A percentile compares a stretch with the other conserved stretches of the same genome.
Evolutionary conservation across 768 basidiomycete genomes (phyloP).

Genomic region (Leccinum boreale): DNA sequence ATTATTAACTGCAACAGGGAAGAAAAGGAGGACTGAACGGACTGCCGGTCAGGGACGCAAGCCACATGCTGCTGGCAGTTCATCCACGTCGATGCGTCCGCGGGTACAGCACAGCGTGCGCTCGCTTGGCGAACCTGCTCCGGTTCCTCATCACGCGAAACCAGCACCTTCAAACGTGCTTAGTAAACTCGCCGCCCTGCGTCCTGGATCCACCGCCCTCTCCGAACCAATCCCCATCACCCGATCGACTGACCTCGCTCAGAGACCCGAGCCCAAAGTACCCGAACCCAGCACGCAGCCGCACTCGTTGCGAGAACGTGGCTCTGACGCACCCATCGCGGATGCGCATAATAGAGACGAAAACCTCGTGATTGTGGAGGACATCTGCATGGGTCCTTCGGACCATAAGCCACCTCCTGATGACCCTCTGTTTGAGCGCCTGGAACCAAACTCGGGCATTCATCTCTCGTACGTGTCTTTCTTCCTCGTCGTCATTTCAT

Average conservation of each 20-base stretch:
- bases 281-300: conserved; percentile 2
- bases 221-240: conserved; percentile 26
- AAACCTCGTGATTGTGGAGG: conserved; percentile 67
- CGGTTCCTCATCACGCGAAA: conserved; percentile 19
- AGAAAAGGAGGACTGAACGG: conserved; percentile 47
- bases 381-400: conserved; percentile 72
- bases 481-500: conserved; percentile 13
- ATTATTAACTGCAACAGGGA: conserved; percentile 13
- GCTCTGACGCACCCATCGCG: background rate
- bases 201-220: conserved; percentile 15
- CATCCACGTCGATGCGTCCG: conserved; percentile 12
- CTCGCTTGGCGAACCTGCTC: conserved; percentile 4
- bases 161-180: conserved; percentile 53
- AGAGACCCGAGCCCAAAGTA: conserved; percentile 14
- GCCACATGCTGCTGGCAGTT: conserved; percentile 6
- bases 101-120: conserved; percentile 11
- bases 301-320: conserved; percentile 7
- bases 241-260: conserved; percentile 26
- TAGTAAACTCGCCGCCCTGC: conserved; percentile 44
- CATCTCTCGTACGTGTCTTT: conserved; percentile 61
- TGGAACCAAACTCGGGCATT: conserved; percentile 93
- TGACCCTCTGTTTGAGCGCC: conserved; percentile 70
- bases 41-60: conserved; percentile 19
- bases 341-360: conserved; percentile 47
- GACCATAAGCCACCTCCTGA: conserved; percentile 69